Evolutionary conservation across 2,329 filamentous ascomycete genomes (phyloP), one percentile per base, ranked within the genome.

Genomic region (Penicillium sclerotigenum): DNA sequence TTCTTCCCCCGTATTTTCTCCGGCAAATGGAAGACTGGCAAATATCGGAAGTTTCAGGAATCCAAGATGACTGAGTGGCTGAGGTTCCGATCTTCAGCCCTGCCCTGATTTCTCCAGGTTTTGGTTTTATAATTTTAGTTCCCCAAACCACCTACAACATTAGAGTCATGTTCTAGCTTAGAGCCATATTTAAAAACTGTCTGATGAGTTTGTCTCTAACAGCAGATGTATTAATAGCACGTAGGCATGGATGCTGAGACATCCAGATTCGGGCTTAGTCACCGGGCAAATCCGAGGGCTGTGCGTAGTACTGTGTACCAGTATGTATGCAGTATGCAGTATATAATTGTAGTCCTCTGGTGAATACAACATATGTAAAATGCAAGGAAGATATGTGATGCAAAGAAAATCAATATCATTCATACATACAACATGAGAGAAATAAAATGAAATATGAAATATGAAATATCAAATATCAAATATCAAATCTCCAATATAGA

Each of bases 11-110:
- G 54, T 61, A 57, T 65, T 64, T 64, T 61, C 57, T 54, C 52
- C 50, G 53, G 58, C 63, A 65, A 68, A 68, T 69, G 52, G 61
- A 43, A 58, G 51, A 55, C 43, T 43, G 59, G 54, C 51, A 47
- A 59, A 51, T 59, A 42, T 71, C 70, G 70, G 70, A 63, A 64
- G 59, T 61, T 67, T 70, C 67, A 72, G 70, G 70, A 64, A 70
- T 65, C 58, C 33, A 54, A 38, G 54, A 33, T 51, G 52, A 52
- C 40, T 52, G 36, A 62, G 58, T 66, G 59, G 63, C 58, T 59
- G 58, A 36, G 29, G 34, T 53, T 52, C 57, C 53, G 60, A 57
- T 63, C 56, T 56, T 65, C 63, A 65, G 62, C 63, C 63, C 62
- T 64, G 60, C 59, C 45, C 33, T 38, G 38, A 28, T 47, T 59